Percentiles rank a stretch among this genome's conserved stretches.
phyloP scores from a whole-genome alignment of 257 asterid species.

The Nicotiana noctiflora region DNA sequence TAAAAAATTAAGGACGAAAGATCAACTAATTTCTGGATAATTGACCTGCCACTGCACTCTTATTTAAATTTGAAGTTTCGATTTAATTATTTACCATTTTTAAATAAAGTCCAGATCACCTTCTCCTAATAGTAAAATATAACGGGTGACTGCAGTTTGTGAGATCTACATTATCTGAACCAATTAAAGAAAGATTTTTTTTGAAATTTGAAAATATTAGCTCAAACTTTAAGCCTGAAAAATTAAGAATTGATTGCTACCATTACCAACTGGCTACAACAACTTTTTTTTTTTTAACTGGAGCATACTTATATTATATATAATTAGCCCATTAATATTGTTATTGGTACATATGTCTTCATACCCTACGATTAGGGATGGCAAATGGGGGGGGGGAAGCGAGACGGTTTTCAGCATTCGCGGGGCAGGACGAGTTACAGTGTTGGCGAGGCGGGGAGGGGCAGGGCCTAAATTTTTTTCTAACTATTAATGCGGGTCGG shows the following conservation, averaged over 20 bases:
- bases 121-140: neutral
- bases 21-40: neutral
- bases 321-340: no score
- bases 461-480: no score
- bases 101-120: neutral
- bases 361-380: no score
- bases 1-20: neutral
- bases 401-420: no score
- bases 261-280: neutral
- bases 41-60: neutral
- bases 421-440: no score
- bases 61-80: neutral
- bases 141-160: neutral
- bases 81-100: neutral
- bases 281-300: no score
- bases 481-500: no score
- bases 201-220: constrained; percentile 3
- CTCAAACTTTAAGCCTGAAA: neutral
- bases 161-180: constrained; percentile 1
- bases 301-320: no score
- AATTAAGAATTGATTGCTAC: neutral
- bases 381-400: no score
- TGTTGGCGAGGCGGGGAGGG: no score
- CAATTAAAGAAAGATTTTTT: neutral
- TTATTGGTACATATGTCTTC: no score